Base-by-base conservation (phyloP, 2,329 filamentous ascomycete genomes). In the Paracamarosporium sp. region DNA sequence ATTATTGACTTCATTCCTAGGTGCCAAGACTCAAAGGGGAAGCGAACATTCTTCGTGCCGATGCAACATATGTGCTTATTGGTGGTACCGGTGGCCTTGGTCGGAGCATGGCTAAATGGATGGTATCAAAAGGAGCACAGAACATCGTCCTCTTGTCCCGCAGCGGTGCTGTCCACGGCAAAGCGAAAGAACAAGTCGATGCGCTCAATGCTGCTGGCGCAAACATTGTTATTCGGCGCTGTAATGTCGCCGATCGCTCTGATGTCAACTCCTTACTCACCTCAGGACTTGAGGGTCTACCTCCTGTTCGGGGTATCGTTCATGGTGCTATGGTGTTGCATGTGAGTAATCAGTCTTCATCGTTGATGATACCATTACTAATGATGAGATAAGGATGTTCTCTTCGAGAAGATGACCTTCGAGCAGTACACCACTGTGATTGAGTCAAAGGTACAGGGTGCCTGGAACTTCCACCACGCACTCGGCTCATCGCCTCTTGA, bases 71-170 rank as follows among this genome's bases (percentile, higher is more conserved):
- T 50, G 22, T 74, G 7, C 55, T 74, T 4, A 63, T 66, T 27
- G 70, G 71, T 30, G 71, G 70, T 4, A 62, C 63, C 1, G 71
- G 72, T 2, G 71, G 70, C 5, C 48, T 74, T 22, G 72, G 71
- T 4, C 65, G 72, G 2, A 61, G 60, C 25, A 67, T 74, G 38
- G 59, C 65, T 6, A 57, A 51, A 28, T 70, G 65, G 66, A 68
- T 74, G 68, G 60, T 64, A 4, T 43, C 45, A 3, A 62, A 61
- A 31, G 72, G 71, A 12, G 72, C 70, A 0, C 57, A 59, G 25
- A 55, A 68, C 41, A 56, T 74, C 20, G 59, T 68, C 1, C 53
- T 73, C 13, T 53, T 68, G 1, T 72, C 69, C 3, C 55, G 64
- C 27, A 65, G 64, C n/a, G 66, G 57, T 4, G 50, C 48, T 5